A percentile compares a stretch with the other conserved stretches of the same genome.
Evolutionary conservation across 208 protist genomes (phyloP).

Genomic region (Wallacemonas collosoma): DNA sequence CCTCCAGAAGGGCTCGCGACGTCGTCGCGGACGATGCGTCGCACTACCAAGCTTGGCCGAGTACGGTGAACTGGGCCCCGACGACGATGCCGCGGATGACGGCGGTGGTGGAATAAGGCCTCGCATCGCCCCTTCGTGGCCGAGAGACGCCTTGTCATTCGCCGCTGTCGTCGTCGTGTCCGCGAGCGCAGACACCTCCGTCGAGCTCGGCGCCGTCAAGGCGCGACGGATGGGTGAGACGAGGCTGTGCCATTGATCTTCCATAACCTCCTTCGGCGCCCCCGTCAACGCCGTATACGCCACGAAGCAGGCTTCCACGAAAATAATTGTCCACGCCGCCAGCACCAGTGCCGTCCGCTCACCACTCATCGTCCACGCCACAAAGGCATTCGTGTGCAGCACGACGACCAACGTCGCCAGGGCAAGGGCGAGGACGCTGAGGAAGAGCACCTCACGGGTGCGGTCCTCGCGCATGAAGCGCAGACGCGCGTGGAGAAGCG

Average conservation of each 20-base stretch:
- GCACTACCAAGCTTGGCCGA: neutral
- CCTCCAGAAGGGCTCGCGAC: conserved; percentile 12
- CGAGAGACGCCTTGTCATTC: neutral
- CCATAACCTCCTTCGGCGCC: conserved; percentile 20
- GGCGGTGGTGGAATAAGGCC: no score
- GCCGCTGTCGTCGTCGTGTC: neutral
- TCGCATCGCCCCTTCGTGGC: no score
- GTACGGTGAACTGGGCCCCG: conserved; percentile 7
- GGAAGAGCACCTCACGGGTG: conserved; percentile 43
- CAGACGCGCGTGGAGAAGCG: conserved; percentile 55
- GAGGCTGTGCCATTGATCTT: conserved; percentile 1
- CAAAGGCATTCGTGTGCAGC: conserved; percentile 56
- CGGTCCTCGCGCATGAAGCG: conserved; percentile 60
- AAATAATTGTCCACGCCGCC: conserved; percentile 19
- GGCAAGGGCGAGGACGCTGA: conserved; percentile 36
- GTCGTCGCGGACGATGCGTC: neutral
- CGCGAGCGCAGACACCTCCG: neutral
- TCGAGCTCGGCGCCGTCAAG: conserved; percentile 1
- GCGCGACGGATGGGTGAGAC: conserved; percentile 11
- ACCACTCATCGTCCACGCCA: conserved; percentile 45
- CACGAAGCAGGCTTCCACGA: conserved; percentile 42
- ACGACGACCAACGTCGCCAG: conserved; percentile 27
- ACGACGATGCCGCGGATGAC: neutral
- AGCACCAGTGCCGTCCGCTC: conserved; percentile 30
- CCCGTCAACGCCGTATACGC: conserved; percentile 33